Evolutionary conservation across 2,329 filamentous ascomycete genomes (phyloP).

Genomic region (Pochonia chlamydosporia): DNA sequence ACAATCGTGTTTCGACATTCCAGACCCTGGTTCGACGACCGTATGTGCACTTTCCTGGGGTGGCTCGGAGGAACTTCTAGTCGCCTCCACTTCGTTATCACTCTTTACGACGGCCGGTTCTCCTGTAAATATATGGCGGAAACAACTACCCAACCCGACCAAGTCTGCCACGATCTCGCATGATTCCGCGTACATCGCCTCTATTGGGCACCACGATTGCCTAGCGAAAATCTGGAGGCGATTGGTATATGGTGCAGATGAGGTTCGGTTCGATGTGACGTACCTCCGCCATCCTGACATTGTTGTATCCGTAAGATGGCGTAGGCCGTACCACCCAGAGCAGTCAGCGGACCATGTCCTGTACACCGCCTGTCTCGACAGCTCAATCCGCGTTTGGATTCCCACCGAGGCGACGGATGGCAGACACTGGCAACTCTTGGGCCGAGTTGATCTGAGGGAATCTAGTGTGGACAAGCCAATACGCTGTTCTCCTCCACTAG

Average conservation of each 20-base stretch:
- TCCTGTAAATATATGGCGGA: constrained; percentile 64
- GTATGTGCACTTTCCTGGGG: constrained; percentile 72
- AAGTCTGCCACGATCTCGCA: constrained; percentile 76
- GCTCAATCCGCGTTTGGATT: constrained; percentile 77
- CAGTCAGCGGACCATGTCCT: constrained; percentile 81
- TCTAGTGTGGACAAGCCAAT: constrained; percentile 51
- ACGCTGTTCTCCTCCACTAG: constrained; percentile 27
- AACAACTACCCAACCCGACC: constrained; percentile 63
- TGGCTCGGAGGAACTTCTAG: constrained; percentile 73
- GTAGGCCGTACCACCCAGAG: constrained; percentile 67
- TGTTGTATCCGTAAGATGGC: constrained; percentile 84
- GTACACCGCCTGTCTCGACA: constrained; percentile 83
- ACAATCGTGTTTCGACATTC: constrained; percentile 53
- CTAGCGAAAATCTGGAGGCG: constrained; percentile 92
- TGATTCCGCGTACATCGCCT: constrained; percentile 82
- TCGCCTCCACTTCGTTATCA: constrained; percentile 64
- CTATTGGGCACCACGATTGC: constrained; percentile 69
- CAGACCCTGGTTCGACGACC: constrained; percentile 25
- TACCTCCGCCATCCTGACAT: constrained; percentile 81
- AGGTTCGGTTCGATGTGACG: constrained; percentile 82
- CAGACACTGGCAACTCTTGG: constrained; percentile 73
- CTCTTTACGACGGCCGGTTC: constrained; percentile 54
- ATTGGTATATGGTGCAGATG: constrained; percentile 73
- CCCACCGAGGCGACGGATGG: constrained; percentile 65
- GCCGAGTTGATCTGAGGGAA: constrained; percentile 67